Base-by-base conservation (phyloP, 2,329 filamentous ascomycete species). In the Claviceps spartinae region DNA sequence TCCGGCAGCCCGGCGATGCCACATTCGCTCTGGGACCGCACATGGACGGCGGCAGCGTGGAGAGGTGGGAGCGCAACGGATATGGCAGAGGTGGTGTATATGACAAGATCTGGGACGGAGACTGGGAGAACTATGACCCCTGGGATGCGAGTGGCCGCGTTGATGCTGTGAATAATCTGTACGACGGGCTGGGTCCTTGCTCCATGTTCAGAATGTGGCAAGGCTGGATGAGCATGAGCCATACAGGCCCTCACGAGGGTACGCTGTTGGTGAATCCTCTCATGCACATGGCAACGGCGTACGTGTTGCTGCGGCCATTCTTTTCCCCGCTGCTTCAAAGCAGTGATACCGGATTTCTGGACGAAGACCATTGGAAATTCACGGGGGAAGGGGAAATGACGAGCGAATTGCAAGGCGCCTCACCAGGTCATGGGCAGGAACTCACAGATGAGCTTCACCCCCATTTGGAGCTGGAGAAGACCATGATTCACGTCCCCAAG, bases 171-270 rank as follows among this genome's bases (percentile, higher is more conserved):
- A 82, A 79, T 54, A 84, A 95, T 65, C 69, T 90, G 37, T 93
- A 96, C 64, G 76, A 87, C 49, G 88, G 89, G 0, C 76, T 88
- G 0, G 89, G 90, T 0, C 82, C 86, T 1, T 95, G 88, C 67
- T 84, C 78, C 46, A 88, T 89, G 72, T 89, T 95, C 67, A 78
- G 91, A 41, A 85, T 88, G 76, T 91, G 87, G 65, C 90, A 96
- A 68, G 90, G 88, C 18, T 96, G 90, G 90, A 67, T 96, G 50
- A 79, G 78, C 54, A 83, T 96, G 76, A 88, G 83, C 53, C 69
- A 72, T n/a, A 84, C 81, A 0, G 81, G 75, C 0, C 86, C 87
- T 0, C 74, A 75, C 5, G 83, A 95, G 68, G 90, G 90, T 1
- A 93, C 89, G 0, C 68, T 96, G 50, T 74, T 87, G 44, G 85